phyloP scores from a whole-genome alignment of 108 stramenopile species.

The Skeletonema grethae region DNA sequence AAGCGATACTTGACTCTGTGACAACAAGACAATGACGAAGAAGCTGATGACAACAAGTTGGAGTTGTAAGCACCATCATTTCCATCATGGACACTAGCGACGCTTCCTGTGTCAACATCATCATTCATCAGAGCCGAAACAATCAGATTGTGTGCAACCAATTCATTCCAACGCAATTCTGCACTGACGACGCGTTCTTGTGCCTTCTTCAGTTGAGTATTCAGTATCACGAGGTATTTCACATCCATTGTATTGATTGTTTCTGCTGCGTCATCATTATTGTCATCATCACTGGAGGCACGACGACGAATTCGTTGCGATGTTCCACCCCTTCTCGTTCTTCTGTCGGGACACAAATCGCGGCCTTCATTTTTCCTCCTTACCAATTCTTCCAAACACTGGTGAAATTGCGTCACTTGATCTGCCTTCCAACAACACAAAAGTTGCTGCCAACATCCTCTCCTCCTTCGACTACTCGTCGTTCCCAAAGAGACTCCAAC shows the following conservation, averaged over 20 bases:
- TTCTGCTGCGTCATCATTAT: not conserved
- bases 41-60: constrained; percentile 10
- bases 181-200: constrained; percentile 53
- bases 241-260: constrained; percentile 42
- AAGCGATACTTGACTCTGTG: constrained; percentile 15
- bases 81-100: not conserved
- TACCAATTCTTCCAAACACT: constrained; percentile 52
- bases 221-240: constrained; percentile 50
- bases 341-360: constrained; percentile 36
- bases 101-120: constrained; percentile 4
- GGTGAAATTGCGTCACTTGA: constrained; percentile 31
- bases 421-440: constrained; percentile 18
- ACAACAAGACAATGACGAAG: not conserved
- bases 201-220: constrained; percentile 49
- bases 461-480: not conserved
- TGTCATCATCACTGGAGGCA: not conserved
- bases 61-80: constrained; percentile 5
- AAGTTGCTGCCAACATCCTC: constrained; percentile 2
- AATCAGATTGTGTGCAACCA: constrained; percentile 44
- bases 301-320: not conserved
- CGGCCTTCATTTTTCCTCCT: constrained; percentile 48
- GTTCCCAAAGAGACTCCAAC: constrained; percentile 9
- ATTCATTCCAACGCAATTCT: constrained; percentile 48
- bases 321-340: constrained; percentile 19
- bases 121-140: constrained; percentile 43